A percentile compares a stretch with the other conserved stretches of the same genome.
phyloP scores from a whole-genome alignment of 2,329 filamentous ascomycete species.

The Fusarium brevicatenulatum region DNA sequence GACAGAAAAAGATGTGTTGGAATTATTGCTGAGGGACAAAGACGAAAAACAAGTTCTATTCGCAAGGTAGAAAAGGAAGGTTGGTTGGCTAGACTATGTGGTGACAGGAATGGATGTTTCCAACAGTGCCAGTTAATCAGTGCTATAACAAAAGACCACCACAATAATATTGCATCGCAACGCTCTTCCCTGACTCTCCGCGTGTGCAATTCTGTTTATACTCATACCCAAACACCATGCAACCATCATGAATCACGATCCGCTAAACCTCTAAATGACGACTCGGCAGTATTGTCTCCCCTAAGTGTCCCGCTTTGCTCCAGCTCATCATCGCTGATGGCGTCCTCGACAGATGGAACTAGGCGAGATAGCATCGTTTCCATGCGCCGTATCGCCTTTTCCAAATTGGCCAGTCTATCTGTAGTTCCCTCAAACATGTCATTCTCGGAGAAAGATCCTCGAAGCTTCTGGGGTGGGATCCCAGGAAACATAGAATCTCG shows the following conservation, averaged over 20 bases:
- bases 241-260: slow-evolving; percentile 15
- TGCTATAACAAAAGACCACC: not conserved
- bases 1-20: not conserved
- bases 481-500: slow-evolving; percentile 68
- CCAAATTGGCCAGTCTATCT: slow-evolving; percentile 59
- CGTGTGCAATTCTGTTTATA: not conserved
- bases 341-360: slow-evolving; percentile 45
- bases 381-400: slow-evolving; percentile 60
- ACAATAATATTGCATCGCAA: slow-evolving; percentile 1
- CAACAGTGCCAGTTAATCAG: slow-evolving; percentile 17
- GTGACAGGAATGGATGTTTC: not conserved
- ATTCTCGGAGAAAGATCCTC: slow-evolving; percentile 59
- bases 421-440: slow-evolving; percentile 58
- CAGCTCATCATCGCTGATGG: slow-evolving; percentile 41
- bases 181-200: not conserved
- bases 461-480: slow-evolving; percentile 57
- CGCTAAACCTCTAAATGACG: slow-evolving; percentile 40
- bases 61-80: not conserved
- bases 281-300: slow-evolving; percentile 45
- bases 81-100: not conserved
- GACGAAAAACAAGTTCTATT: not conserved
- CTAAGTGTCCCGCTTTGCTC: slow-evolving; percentile 46
- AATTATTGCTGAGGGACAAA: not conserved
- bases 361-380: slow-evolving; percentile 58
- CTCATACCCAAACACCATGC: slow-evolving; percentile 9